Percentiles rank a stretch among this genome's conserved stretches.
Conservation (phyloP, 139 green algal genomes). For the Diplosphaera chodatii region DNA sequence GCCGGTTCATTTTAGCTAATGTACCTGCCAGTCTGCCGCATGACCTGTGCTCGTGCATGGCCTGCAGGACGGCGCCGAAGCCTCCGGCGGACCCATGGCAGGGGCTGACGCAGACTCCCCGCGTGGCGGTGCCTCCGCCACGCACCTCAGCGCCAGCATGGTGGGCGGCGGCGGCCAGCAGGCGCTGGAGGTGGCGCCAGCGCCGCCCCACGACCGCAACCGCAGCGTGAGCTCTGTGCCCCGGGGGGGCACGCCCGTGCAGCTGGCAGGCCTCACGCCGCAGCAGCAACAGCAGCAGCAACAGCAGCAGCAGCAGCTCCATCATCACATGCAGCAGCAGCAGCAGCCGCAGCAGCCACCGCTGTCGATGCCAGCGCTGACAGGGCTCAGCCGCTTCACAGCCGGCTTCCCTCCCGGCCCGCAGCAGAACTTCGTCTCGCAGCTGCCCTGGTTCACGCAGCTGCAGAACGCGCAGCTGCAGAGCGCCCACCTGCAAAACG, state of each 20-base stretch:
- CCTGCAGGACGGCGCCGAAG: not conserved
- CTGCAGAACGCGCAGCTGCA: not conserved
- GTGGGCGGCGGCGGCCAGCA: not conserved
- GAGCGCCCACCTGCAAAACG: no score
- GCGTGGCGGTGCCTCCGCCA: not conserved
- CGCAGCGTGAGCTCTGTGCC: not conserved
- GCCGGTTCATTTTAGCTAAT: no score
- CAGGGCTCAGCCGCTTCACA: not conserved
- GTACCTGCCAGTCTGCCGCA: not conserved
- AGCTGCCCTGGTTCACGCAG: not conserved
- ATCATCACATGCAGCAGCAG: no score
- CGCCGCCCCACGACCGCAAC: not conserved
- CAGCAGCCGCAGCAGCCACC: no score
- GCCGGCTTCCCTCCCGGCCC: not conserved
- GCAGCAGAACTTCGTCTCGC: not conserved
- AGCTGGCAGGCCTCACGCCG: no score
- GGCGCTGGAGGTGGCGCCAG: no score
- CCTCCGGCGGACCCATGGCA: not conserved
- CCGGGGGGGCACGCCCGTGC: no score
- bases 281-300: not conserved
- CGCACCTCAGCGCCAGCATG: not conserved
- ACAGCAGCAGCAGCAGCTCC: not conserved
- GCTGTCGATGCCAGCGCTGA: not conserved
- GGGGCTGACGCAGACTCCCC: not conserved
- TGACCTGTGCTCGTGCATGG: no score